phyloP scores from a whole-genome alignment of 2,329 filamentous ascomycete genomes.

The Fusarium pseudoanthophilum region DNA sequence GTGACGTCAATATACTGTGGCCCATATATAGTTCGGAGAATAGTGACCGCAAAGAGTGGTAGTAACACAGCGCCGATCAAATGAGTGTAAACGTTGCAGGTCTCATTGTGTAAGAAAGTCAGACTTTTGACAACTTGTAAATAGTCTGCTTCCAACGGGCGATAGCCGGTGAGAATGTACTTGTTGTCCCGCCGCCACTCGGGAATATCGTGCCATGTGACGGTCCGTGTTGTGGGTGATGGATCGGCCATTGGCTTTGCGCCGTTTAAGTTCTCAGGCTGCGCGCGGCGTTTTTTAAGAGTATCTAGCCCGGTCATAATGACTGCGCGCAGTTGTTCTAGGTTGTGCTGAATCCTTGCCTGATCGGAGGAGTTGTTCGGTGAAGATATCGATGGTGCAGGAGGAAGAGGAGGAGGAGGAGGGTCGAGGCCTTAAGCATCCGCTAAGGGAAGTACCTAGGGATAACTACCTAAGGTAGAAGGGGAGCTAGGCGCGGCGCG shows the following conservation, averaged over 20 bases:
- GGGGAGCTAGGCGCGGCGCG: not conserved
- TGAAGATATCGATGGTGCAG: not conserved
- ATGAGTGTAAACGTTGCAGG: not conserved
- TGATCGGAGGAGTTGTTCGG: not conserved
- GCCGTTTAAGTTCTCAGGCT: not conserved
- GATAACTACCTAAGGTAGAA: not conserved
- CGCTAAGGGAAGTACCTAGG: not conserved
- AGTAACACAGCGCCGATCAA: not conserved
- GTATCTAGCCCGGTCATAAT: not conserved
- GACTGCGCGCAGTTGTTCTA: accelerated
- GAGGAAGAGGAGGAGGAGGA: not conserved
- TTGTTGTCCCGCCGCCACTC: not conserved
- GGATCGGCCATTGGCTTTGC: not conserved
- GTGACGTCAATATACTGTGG: accelerated
- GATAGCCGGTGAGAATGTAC: not conserved
- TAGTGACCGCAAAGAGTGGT: not conserved
- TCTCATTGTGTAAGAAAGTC: constrained; percentile 1
- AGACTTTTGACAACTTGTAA: not conserved
- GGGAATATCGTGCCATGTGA: not conserved
- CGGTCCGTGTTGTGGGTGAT: not conserved
- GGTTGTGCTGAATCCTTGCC: not conserved
- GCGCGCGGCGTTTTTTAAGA: not conserved
- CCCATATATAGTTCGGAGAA: not conserved
- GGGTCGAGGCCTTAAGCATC: not conserved
- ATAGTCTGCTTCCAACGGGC: not conserved